Conservation (phyloP, 805 yeast species). For the Maudiozyma turicensis region DNA sequence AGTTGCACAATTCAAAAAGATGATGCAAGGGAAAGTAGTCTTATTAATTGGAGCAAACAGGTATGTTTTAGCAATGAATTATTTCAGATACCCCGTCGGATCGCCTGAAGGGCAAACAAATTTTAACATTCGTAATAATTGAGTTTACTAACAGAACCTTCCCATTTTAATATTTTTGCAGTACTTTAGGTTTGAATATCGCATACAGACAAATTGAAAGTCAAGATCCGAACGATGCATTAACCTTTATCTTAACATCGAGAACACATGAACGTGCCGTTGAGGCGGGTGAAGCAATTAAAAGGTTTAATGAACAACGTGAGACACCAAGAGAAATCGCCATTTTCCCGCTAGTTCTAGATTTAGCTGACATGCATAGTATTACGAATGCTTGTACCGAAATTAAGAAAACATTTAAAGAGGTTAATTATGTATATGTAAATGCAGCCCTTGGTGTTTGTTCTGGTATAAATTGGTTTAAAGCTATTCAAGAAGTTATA, state of each 20-base stretch:
- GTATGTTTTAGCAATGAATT: conserved; percentile 9
- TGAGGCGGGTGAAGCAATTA: conserved; percentile 53
- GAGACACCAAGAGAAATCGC: conserved; percentile 50
- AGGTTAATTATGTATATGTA: conserved; percentile 69
- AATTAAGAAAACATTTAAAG: conserved; percentile 47
- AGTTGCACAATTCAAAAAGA: neutral
- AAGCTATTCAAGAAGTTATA: conserved; percentile 59
- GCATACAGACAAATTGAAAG: conserved; percentile 68
- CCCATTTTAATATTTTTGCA: conserved; percentile 11
- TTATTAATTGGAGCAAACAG: conserved; percentile 37
- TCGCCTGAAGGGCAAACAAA: neutral
- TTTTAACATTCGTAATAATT: neutral
- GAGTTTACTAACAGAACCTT: neutral
- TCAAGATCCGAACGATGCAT: conserved; percentile 40
- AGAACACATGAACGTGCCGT: conserved; percentile 77
- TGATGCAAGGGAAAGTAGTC: conserved; percentile 27
- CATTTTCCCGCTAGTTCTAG: conserved; percentile 78
- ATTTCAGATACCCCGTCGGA: neutral
- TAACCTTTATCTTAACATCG: conserved; percentile 81
- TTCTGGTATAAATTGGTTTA: conserved; percentile 77
- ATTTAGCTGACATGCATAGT: conserved; percentile 81
- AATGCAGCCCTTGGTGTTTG: conserved; percentile 88
- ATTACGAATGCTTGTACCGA: conserved; percentile 64
- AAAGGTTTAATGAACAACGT: conserved; percentile 32
- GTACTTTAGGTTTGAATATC: conserved; percentile 76